Evolutionary conservation across 108 stramenopile species (phyloP).

Genomic region (Cylindrotheca closterium): DNA sequence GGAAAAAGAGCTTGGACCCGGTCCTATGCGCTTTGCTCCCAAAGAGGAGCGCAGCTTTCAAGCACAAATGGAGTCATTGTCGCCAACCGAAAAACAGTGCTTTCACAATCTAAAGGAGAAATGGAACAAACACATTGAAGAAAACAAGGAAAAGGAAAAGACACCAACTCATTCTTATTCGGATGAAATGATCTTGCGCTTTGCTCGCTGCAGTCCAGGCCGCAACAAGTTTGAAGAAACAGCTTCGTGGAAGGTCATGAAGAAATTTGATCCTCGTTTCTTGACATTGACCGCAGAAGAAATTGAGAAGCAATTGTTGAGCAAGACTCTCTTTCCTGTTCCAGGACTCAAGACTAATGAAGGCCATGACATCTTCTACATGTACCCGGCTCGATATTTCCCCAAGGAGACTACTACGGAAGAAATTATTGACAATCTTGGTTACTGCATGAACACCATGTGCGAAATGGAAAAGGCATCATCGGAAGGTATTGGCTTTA

Average conservation of each 20-base stretch:
- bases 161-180: constrained; percentile 13
- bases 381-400: constrained; percentile 51
- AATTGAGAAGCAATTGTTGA: constrained; percentile 27
- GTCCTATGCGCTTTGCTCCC: constrained; percentile 37
- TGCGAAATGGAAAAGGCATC: constrained; percentile 30
- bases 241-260: constrained; percentile 44
- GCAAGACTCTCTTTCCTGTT: constrained; percentile 44
- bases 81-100: constrained; percentile 26
- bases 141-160: no score
- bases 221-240: constrained; percentile 25
- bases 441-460: constrained; percentile 36
- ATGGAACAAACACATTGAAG: constrained; percentile 30
- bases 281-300: constrained; percentile 15
- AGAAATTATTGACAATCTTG: constrained; percentile 49
- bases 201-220: constrained; percentile 53
- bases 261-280: constrained; percentile 39
- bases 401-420: constrained; percentile 42
- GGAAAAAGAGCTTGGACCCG: constrained; percentile 16
- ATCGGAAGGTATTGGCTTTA: constrained; percentile 44
- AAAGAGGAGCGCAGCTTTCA: constrained; percentile 24
- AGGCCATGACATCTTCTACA: constrained; percentile 41
- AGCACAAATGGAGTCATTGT: constrained; percentile 32
- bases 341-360: constrained; percentile 46
- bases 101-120: constrained; percentile 31
- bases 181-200: constrained; percentile 42